Evolutionary conservation across 495 filamentous ascomycete genomes (phyloP).

Genomic region (Hypoxylon fragiforme): DNA sequence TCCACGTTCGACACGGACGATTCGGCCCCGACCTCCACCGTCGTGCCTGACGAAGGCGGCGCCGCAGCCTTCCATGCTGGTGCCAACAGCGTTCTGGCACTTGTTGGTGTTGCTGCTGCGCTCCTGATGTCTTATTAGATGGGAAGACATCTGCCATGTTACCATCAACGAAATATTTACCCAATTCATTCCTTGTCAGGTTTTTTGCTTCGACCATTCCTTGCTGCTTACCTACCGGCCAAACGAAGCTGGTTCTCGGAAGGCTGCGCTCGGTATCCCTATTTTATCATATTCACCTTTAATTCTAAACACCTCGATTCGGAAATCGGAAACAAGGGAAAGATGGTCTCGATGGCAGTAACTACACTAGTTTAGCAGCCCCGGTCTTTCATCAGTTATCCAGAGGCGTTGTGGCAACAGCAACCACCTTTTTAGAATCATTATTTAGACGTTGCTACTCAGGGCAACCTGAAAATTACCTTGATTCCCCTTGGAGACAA

Average conservation of each 20-base stretch:
- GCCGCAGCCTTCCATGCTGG: conserved; percentile 9
- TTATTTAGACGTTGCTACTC: conserved; percentile 14
- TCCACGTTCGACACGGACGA: conserved; percentile 25
- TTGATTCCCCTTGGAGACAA: conserved; percentile 1
- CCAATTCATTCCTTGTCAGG: not conserved
- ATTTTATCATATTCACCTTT: conserved; percentile 7
- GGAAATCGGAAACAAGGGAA: not conserved
- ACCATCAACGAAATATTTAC: not conserved
- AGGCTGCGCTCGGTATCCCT: conserved; percentile 10
- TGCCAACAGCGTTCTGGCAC: conserved; percentile 20
- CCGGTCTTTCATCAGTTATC: conserved; percentile 18
- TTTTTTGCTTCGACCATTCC: conserved; percentile 9
- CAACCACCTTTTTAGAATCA: conserved; percentile 8
- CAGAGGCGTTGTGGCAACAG: conserved; percentile 30
- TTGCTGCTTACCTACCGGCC: conserved; percentile 8
- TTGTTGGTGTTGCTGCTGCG: conserved; percentile 21
- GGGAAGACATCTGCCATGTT: not conserved
- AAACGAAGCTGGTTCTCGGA: conserved; percentile 25
- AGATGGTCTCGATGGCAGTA: conserved; percentile 14
- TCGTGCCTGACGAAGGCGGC: conserved; percentile 12
- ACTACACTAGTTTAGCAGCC: no score
- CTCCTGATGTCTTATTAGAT: conserved; percentile 13
- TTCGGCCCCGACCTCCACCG: conserved; percentile 9
- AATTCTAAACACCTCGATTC: conserved; percentile 10
- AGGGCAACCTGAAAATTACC: no score